A percentile compares a stretch with the other conserved stretches of the same genome.
phyloP scores from a whole-genome alignment of 306 rosid species.

The Cicer arietinum region DNA sequence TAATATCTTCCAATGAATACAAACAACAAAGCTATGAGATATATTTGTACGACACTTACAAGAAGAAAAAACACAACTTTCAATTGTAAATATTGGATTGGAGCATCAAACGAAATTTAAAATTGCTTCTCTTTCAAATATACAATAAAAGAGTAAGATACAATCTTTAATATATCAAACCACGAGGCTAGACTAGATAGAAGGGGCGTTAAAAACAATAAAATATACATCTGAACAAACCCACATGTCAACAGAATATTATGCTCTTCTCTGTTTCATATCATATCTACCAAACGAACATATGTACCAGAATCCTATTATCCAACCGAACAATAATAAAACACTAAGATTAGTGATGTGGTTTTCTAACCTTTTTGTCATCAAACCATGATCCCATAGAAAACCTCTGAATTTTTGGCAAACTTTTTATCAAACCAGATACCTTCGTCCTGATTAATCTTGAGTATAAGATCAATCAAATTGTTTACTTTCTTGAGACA shows the following conservation, averaged over 20 bases:
- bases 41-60: too few species aligned
- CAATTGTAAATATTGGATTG: neutral
- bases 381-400: neutral
- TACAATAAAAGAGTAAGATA: neutral
- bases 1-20: neutral
- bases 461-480: conserved; percentile 17
- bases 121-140: neutral
- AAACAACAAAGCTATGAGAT: too few species aligned
- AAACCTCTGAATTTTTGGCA: conserved; percentile 1
- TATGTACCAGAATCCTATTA: neutral
- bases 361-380: conserved; percentile 23
- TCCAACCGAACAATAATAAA: neutral
- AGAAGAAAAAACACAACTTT: too few species aligned
- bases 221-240: neutral
- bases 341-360: neutral
- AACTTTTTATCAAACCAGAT: conserved; percentile 14
- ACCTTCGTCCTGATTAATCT: neutral
- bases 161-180: too few species aligned
- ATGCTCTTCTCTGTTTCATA: neutral
- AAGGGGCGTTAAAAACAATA: neutral
- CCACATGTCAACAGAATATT: too few species aligned
- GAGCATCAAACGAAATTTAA: neutral
- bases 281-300: neutral
- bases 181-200: neutral
- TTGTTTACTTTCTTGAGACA: conserved; percentile 6